Evolutionary conservation across 2,329 filamentous ascomycete species (phyloP).

Genomic region (Fusarium chuoi): DNA sequence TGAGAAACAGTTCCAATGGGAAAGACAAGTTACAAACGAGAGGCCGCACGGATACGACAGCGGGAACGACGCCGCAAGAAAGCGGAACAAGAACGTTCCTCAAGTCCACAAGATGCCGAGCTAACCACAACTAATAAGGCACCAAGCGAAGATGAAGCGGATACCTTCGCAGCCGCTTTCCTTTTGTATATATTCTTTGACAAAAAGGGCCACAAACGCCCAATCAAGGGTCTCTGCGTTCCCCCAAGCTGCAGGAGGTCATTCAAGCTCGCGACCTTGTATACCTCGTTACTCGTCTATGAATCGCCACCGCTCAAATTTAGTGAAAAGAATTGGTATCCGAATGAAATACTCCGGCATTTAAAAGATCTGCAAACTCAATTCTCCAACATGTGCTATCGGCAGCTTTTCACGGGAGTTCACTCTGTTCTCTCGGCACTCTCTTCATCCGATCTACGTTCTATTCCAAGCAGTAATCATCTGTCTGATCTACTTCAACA

Average conservation of each 20-base stretch:
- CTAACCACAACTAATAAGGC: neutral
- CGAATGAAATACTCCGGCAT: neutral
- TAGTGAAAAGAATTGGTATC: neutral
- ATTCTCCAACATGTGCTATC: rapidly evolving
- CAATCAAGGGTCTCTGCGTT: neutral
- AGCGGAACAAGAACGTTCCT: too few species aligned
- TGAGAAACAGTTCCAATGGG: neutral
- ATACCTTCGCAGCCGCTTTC: neutral
- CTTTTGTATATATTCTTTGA: neutral
- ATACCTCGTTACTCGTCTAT: neutral
- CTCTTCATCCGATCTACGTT: neutral
- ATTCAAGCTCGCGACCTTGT: rapidly evolving
- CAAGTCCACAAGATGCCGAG: neutral
- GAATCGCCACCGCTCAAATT: rapidly evolving
- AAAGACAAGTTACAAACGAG: neutral
- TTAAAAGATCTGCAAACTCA: neutral
- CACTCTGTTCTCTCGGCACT: neutral
- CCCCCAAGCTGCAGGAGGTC: rapidly evolving
- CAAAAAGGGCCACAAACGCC: neutral
- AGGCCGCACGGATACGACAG: neutral
- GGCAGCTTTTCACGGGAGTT: neutral
- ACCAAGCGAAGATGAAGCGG: neutral
- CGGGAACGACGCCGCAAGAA: neutral
- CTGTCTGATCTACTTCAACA: rapidly evolving
- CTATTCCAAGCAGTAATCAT: neutral